Percentiles rank a stretch among this genome's conserved stretches.
phyloP scores from a whole-genome alignment of 345 rosid species.

The Camelina sativa region DNA sequence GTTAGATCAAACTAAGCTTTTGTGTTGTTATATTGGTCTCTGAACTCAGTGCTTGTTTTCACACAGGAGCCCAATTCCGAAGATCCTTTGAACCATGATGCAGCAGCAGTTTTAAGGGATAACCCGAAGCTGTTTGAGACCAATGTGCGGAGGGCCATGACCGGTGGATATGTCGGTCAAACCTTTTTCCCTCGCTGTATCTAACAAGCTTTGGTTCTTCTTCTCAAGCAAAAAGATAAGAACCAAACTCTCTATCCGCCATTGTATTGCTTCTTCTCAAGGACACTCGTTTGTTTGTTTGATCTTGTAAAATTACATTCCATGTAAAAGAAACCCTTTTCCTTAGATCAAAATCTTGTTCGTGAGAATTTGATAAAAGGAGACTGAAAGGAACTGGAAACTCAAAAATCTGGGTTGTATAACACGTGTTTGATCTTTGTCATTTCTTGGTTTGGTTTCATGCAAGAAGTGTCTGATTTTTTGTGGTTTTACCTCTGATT shows the following conservation, averaged over 20 bases:
- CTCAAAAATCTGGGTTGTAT: conserved; percentile 35
- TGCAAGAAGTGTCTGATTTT: not conserved
- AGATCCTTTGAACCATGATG: conserved; percentile 97
- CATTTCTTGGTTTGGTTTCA: conserved; percentile 7
- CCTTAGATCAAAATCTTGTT: conserved; percentile 25
- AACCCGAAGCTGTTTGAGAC: conserved; percentile 73
- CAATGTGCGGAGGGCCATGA: conserved; percentile 76
- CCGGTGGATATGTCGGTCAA: conserved; percentile 82
- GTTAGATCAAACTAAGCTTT: not conserved
- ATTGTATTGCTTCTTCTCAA: conserved; percentile 28
- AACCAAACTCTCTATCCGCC: conserved; percentile 30
- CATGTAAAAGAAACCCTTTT: not conserved
- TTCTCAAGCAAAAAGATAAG: conserved; percentile 35
- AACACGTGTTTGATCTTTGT: conserved; percentile 28
- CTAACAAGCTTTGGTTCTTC: conserved; percentile 46
- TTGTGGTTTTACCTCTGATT: not conserved
- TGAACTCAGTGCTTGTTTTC: not conserved
- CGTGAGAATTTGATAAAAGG: conserved; percentile 20
- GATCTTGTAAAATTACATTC: conserved; percentile 38
- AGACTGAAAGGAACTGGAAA: conserved; percentile 26
- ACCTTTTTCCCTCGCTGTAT: conserved; percentile 71
- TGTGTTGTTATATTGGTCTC: conserved; percentile 1
- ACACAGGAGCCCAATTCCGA: conserved; percentile 86
- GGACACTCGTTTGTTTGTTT: conserved; percentile 38
- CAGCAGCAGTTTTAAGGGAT: conserved; percentile 87